phyloP scores from a whole-genome alignment of 1,284 basidiomycete genomes.

The Boletus subluridellus region DNA sequence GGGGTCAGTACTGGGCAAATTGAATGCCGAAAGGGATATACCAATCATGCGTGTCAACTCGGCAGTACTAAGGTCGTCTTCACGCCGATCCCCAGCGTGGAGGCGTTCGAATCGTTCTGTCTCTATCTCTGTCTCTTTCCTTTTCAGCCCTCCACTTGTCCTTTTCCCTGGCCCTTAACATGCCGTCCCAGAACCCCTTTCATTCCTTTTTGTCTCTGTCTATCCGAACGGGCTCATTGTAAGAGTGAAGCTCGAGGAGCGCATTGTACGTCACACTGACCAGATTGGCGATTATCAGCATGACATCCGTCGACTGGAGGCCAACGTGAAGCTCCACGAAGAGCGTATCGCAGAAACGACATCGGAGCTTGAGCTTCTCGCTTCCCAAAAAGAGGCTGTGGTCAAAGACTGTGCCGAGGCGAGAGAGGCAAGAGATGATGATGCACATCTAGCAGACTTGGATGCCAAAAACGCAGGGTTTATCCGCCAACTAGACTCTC shows the following conservation, averaged over 20 bases:
- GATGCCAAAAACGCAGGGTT: slow-evolving; percentile 20
- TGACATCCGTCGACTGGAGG: slow-evolving; percentile 68
- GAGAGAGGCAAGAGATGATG: slow-evolving; percentile 62
- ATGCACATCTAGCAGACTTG: slow-evolving; percentile 28
- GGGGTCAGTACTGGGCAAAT: slow-evolving; percentile 1
- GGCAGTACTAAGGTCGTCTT: slow-evolving; percentile 43
- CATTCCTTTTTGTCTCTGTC: slow-evolving; percentile 42
- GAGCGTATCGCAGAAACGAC: slow-evolving; percentile 67
- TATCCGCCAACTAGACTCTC: slow-evolving; percentile 14
- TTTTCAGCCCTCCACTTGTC: slow-evolving; percentile 31
- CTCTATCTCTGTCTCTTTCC: slow-evolving; percentile 30
- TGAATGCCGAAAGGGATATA: slow-evolving; percentile 20
- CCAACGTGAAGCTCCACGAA: slow-evolving; percentile 66
- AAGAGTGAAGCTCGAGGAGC: slow-evolving; percentile 46
- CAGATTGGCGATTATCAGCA: slow-evolving; percentile 72
- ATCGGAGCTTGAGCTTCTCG: slow-evolving; percentile 59
- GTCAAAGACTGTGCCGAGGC: slow-evolving; percentile 75
- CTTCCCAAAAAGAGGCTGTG: slow-evolving; percentile 68
- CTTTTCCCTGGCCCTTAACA: slow-evolving; percentile 35
- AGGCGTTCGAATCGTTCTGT: slow-evolving; percentile 25
- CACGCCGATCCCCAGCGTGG: slow-evolving; percentile 31
- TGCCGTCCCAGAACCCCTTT: slow-evolving; percentile 53
- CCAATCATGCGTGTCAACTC: slow-evolving; percentile 51
- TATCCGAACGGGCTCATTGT: slow-evolving; percentile 30
- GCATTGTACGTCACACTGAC: slow-evolving; percentile 60